Evolutionary conservation across 2,329 filamentous ascomycete species (phyloP).

Genomic region (Paecilomyces variotii): DNA sequence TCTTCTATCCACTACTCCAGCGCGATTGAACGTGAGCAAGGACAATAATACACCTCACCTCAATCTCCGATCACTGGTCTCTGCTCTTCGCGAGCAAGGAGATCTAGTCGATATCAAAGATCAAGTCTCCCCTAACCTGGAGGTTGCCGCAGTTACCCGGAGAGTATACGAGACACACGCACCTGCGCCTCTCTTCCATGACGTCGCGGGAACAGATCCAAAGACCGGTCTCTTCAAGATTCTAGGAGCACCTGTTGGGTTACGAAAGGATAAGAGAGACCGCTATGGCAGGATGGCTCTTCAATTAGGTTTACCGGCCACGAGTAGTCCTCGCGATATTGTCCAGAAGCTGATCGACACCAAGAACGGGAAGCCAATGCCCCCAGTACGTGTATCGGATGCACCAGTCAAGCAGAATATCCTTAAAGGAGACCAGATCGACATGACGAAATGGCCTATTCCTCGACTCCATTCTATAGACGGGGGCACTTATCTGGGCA

Average conservation of each 20-base stretch:
- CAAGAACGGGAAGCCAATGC: constrained; percentile 6
- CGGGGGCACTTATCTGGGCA: constrained; percentile 11
- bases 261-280: not conserved
- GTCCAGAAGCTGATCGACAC: constrained; percentile 8
- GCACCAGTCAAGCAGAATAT: constrained; percentile 11
- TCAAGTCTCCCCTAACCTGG: constrained; percentile 7
- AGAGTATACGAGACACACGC: constrained; percentile 7
- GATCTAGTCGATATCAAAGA: constrained; percentile 8
- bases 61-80: not conserved
- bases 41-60: not conserved
- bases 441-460: constrained; percentile 2
- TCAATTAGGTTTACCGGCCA: constrained; percentile 8
- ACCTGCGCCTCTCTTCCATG: constrained; percentile 6
- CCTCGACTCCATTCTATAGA: constrained; percentile 9
- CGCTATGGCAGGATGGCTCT: constrained; percentile 9
- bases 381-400: constrained; percentile 4
- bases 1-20: not conserved
- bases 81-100: constrained; percentile 1
- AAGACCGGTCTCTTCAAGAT: constrained; percentile 6
- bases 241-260: constrained; percentile 6
- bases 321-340: constrained; percentile 8
- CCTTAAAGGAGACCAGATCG: constrained; percentile 6
- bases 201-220: not conserved
- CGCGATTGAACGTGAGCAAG: not conserved
- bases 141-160: constrained; percentile 7